Conservation (phyloP, 176 grass and related monocot species). For the Typha latifolia region DNA sequence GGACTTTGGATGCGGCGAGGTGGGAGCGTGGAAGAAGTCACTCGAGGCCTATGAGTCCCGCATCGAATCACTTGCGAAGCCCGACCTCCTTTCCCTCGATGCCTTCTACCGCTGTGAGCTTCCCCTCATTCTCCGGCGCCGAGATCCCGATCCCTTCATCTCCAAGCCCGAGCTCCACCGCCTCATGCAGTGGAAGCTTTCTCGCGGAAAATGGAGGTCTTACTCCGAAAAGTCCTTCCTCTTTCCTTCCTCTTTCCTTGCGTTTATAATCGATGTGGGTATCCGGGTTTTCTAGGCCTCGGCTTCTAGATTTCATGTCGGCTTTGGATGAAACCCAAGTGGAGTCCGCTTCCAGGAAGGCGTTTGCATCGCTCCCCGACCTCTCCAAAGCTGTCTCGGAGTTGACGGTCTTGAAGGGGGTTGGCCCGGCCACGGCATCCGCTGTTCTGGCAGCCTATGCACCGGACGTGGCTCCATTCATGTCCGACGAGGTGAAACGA, state of each 20-base stretch:
- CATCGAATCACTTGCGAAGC: conserved; percentile 44
- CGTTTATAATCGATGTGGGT: not conserved
- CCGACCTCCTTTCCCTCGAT: conserved; percentile 52
- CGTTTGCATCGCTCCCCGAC: conserved; percentile 55
- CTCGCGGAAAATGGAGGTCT: conserved; percentile 82
- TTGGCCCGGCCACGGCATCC: conserved; percentile 79
- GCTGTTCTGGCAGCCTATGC: conserved; percentile 63
- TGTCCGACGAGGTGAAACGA: conserved; percentile 68
- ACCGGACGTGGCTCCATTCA: conserved; percentile 61
- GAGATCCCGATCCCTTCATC: conserved; percentile 53
- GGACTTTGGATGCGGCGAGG: conserved; percentile 52
- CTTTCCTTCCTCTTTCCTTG: not conserved
- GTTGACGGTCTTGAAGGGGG: conserved; percentile 66
- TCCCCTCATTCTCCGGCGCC: conserved; percentile 41
- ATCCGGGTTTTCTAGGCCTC: conserved; percentile 35
- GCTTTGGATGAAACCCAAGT: conserved; percentile 48
- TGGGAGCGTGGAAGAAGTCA: conserved; percentile 40
- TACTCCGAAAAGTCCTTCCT: not conserved
- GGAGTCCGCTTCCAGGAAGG: conserved; percentile 59
- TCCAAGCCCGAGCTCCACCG: conserved; percentile 62
- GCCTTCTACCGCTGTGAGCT: conserved; percentile 70
- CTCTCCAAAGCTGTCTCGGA: conserved; percentile 55
- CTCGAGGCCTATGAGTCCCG: conserved; percentile 51
- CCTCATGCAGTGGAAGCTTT: conserved; percentile 94
- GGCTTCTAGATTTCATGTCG: conserved; percentile 71